These are phyloP conservation scores for Glonium stellatum DNA, from an alignment of 495 filamentous ascomycete species.

Conservation along the genomic window DNA sequence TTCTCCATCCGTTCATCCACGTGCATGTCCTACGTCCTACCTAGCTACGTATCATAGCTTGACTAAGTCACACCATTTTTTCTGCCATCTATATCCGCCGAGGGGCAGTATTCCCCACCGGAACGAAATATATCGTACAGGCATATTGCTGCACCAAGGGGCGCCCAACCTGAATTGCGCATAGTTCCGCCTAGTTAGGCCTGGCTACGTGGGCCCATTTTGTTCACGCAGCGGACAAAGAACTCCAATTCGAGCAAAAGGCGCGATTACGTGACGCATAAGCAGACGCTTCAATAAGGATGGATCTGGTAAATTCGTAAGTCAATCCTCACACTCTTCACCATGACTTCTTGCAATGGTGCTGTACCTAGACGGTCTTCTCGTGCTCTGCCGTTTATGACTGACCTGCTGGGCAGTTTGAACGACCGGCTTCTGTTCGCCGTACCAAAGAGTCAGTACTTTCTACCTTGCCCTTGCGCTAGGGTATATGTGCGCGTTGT, in stretches of 20 bases:
- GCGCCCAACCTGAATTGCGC: not conserved
- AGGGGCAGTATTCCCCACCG: not conserved
- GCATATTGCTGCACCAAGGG: not conserved
- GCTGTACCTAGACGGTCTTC: conserved; percentile 7
- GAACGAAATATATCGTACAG: not conserved
- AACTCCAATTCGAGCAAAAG: not conserved
- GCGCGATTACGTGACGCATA: not conserved
- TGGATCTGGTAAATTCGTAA: conserved; percentile 30
- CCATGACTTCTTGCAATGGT: conserved; percentile 3
- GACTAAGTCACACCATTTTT: not conserved
- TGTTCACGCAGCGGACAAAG: not conserved
- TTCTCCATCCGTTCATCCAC: not conserved
- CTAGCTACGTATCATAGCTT: not conserved
- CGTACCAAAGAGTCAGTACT: conserved; percentile 83
- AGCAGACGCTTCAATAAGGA: conserved; percentile 15
- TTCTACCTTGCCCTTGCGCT: conserved; percentile 6
- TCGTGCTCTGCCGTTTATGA: conserved; percentile 16
- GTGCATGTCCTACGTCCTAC: not conserved
- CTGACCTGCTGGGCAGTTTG: conserved; percentile 49
- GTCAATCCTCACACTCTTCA: conserved; percentile 3
- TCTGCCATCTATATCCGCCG: not conserved
- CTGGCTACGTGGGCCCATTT: not conserved
- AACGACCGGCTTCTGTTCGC: conserved; percentile 93
- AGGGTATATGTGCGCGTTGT: conserved; percentile 5
- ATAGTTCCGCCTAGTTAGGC: not conserved